phyloP scores from a whole-genome alignment of 2,329 filamentous ascomycete genomes.

The Aspergillus tanneri region DNA sequence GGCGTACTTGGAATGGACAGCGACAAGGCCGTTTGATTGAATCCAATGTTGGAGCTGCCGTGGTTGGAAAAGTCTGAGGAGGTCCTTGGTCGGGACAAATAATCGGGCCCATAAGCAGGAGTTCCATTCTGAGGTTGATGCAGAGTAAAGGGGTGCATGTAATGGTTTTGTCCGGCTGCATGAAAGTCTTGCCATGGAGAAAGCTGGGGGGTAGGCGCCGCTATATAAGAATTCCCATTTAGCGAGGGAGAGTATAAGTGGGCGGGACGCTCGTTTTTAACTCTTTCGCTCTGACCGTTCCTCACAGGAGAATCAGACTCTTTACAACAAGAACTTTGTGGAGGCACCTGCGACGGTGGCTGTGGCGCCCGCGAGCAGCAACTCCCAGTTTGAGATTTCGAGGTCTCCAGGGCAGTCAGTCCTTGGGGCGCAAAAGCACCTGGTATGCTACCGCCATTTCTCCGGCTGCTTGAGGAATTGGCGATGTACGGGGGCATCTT shows the following conservation, averaged over 20 bases:
- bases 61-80: slow-evolving; percentile 15
- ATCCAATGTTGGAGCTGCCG: slow-evolving; percentile 15
- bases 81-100: slow-evolving; percentile 15
- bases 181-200: slow-evolving; percentile 25
- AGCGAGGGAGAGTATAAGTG: slow-evolving; percentile 12
- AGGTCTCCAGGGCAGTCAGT: not conserved
- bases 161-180: slow-evolving; percentile 14
- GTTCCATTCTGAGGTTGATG: slow-evolving; percentile 11
- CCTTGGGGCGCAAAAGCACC: not conserved
- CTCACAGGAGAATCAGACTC: slow-evolving; percentile 12
- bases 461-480: slow-evolving; percentile 5
- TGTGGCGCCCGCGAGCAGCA: slow-evolving; percentile 29
- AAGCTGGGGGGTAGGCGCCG: slow-evolving; percentile 18
- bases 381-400: slow-evolving; percentile 12
- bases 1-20: slow-evolving; percentile 11
- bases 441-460: not conserved
- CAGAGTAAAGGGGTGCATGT: slow-evolving; percentile 18
- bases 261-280: not conserved
- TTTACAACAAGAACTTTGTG: slow-evolving; percentile 31
- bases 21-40: slow-evolving; percentile 18
- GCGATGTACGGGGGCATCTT: slow-evolving; percentile 13
- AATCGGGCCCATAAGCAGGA: slow-evolving; percentile 19
- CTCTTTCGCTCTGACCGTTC: slow-evolving; percentile 1
- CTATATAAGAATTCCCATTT: slow-evolving; percentile 17
- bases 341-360: slow-evolving; percentile 8